These are phyloP conservation scores for Neurospora sp. DNA, from an alignment of 495 filamentous ascomycete species.

Conservation along the genomic window DNA sequence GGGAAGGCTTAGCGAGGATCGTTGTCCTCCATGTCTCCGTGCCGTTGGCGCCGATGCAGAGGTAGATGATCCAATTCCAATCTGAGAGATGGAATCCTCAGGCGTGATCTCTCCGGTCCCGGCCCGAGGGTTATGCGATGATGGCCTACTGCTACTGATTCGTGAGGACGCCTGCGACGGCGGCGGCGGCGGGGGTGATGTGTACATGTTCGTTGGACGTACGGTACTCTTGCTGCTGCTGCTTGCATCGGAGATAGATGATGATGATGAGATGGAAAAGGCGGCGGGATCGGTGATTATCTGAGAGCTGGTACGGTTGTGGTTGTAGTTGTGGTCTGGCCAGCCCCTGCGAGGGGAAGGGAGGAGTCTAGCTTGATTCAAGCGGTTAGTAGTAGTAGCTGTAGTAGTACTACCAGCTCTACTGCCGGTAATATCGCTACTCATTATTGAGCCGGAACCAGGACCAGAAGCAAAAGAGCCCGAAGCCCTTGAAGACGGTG, in stretches of 20 bases:
- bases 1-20: background rate
- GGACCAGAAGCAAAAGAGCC: background rate
- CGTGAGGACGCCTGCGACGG: background rate
- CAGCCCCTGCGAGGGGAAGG: background rate
- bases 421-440: background rate
- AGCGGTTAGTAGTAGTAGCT: background rate
- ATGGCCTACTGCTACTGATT: background rate
- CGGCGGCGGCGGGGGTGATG: background rate
- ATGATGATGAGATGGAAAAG: background rate
- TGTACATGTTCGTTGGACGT: background rate
- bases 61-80: background rate
- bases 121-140: background rate
- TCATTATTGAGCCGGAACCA: background rate
- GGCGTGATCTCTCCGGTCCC: background rate
- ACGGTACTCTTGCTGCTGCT: background rate
- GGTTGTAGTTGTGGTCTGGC: background rate
- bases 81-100: background rate
- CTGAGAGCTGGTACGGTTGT: background rate
- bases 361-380: background rate
- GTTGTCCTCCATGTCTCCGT: background rate
- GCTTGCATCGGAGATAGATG: background rate
- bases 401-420: background rate
- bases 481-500: background rate
- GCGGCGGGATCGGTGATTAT: background rate
- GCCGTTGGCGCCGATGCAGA: background rate